Evolutionary conservation across 768 basidiomycete species (phyloP), one percentile per base, ranked within the genome.

Genomic region (Hygrocybe coccinea): DNA sequence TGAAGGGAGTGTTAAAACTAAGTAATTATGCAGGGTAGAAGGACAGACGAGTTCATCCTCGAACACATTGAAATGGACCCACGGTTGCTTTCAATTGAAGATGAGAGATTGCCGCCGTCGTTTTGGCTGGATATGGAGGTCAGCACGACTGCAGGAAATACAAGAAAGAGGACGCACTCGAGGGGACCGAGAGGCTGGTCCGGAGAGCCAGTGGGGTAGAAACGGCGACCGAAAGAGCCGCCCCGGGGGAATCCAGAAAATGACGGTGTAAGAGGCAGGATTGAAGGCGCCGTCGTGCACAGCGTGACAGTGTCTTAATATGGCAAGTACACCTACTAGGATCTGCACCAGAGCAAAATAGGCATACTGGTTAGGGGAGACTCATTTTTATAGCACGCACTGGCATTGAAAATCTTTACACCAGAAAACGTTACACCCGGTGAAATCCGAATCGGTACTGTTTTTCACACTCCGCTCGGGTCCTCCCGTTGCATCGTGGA

Each of bases 21-120:
- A 44, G n/a, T 34, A 19, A 54, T 49, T 21, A 33, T 50, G 48
- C 48, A 24, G 25, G 52, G 50, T 48, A 52, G 6, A 34, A 17
- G 5, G 17, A 78, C 82, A 72, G 48, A 87, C 86, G 14, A 89
- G 72, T 59, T 91, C 88, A 58, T 84, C 86, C 63, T 89, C 85
- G 50, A 85, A 78, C 15, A 82, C 73, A 37, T 79, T 80, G 66
- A 87, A 75, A 90, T 74, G 0, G 74, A 76, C 17, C 79, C 80
- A 17, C 79, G 73, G 61, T 87, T 86, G 56, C 77, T 80, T 59
- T 86, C 84, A 22, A 82, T 65, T 2, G 84, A 86, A 0, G 83
- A 68, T 14, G 74, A 69, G 14, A 66, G 67, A 66, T 74, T 76
- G 39, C 70, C 65, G 37, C 61, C 65, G 46, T 73, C 71, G 60